phyloP scores from a whole-genome alignment of 768 basidiomycete genomes.

The Amanita subjunquillea region DNA sequence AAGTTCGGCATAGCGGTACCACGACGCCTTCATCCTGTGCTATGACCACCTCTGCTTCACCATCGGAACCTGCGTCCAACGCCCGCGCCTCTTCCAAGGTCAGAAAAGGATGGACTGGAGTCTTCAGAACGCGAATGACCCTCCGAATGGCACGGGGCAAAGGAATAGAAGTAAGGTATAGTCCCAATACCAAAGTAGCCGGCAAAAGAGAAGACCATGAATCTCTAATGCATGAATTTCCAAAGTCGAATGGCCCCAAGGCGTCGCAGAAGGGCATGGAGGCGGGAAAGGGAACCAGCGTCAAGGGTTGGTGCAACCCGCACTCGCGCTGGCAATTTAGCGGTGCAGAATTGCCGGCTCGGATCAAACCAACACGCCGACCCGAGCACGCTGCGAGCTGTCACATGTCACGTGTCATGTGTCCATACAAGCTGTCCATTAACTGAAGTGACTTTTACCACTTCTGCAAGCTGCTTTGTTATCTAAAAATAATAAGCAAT shows the following conservation, averaged over 20 bases:
- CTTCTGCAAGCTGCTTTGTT: no score
- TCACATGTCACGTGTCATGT: no score
- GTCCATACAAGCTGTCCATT: no score
- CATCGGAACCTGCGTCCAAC: constrained; percentile 19
- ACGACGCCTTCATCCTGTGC: constrained; percentile 17
- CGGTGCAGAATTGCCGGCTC: no score
- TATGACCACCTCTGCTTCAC: constrained; percentile 10
- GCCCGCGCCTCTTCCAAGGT: constrained; percentile 21
- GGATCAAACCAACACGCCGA: no score
- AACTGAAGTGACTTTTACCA: no score
- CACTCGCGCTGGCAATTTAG: no score
- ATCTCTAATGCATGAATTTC: constrained; percentile 34
- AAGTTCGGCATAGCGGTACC: constrained; percentile 8
- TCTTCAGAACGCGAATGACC: constrained; percentile 22
- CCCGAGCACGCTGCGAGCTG: no score
- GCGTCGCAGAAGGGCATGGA: constrained; percentile 23
- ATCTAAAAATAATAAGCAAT: no score
- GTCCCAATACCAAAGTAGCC: constrained; percentile 30
- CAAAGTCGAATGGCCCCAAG: constrained; percentile 30
- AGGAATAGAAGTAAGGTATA: constrained; percentile 28
- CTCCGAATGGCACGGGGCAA: constrained; percentile 16
- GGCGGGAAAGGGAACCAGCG: background rate
- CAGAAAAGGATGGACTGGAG: no score
- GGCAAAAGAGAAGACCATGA: constrained; percentile 44
- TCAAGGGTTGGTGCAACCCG: background rate